Evolutionary conservation across 805 yeast species (phyloP).

Genomic region (Candida jianshihensis): DNA sequence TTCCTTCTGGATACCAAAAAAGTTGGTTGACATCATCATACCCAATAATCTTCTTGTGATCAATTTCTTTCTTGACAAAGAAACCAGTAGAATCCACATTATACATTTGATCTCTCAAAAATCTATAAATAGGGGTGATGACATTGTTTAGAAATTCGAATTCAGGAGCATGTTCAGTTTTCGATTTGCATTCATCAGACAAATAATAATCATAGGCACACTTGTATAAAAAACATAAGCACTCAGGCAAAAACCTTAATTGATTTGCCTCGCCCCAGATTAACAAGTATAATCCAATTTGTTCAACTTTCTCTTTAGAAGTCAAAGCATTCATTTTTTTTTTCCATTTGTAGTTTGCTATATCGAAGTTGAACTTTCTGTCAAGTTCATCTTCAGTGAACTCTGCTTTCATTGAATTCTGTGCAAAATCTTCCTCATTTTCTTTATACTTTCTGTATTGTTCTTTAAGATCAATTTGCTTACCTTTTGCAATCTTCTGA

Average conservation of each 20-base stretch:
- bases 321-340: constrained; percentile 39
- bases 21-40: constrained; percentile 87
- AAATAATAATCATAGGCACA: constrained; percentile 63
- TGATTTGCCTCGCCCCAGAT: constrained; percentile 94
- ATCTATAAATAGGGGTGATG: constrained; percentile 66
- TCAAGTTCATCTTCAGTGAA: constrained; percentile 37
- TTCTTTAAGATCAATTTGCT: constrained; percentile 27
- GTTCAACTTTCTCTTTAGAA: constrained; percentile 48
- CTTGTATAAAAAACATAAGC: constrained; percentile 75
- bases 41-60: constrained; percentile 68
- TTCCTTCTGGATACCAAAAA: constrained; percentile 77
- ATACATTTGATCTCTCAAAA: constrained; percentile 50
- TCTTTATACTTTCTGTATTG: constrained; percentile 33
- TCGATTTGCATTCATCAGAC: constrained; percentile 29
- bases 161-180: constrained; percentile 27
- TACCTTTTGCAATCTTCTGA: constrained; percentile 35
- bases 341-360: constrained; percentile 68
- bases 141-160: constrained; percentile 52
- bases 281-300: constrained; percentile 61
- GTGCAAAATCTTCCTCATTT: constrained; percentile 43
- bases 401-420: constrained; percentile 47
- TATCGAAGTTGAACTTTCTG: constrained; percentile 38
- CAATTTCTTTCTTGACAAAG: constrained; percentile 43
- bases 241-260: constrained; percentile 80
- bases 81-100: constrained; percentile 38